Base-by-base conservation (phyloP, 2,329 filamentous ascomycete genomes). In the Pezicula radicicola region DNA sequence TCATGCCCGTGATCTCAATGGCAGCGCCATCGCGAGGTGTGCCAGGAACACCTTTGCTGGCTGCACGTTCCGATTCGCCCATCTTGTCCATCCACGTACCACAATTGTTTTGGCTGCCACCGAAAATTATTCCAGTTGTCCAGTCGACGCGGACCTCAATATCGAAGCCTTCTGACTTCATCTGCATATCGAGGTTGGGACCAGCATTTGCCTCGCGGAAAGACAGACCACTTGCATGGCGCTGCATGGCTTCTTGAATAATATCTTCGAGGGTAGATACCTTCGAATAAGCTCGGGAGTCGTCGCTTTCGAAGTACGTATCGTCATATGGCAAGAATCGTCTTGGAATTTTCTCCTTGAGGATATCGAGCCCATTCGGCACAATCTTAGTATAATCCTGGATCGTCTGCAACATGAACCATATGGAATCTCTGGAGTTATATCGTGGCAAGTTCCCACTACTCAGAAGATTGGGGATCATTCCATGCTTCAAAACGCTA, bases 51-150 rank as follows among this genome's bases (percentile, higher is more conserved):
- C 94, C 95, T 74, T 97, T 97, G 65, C 86, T 96, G 53, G 88
- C 87, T 15, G 95, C 94, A 55, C 86, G 89, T 58, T 89, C 84
- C 56, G 91, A 96, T 70, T 99, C 94, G n/a, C 94, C 94, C 94
- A 99, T 99, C 80, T 99, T 99, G 77, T 99, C 94, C 91, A 97
- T 97, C 94, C 94, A 99, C 1, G 94, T 99, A 48, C 94, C 94
- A 63, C 95, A 99, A 70, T 99, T 99, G 72, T 75, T 80, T 66
- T 97, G 92, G 65, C 90, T 97, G 33, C 95, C 94, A 51, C 95
- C 94, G 64, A 95, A 96, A 52, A 99, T 86, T 57, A 99, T 81
- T 19, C 94, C 95, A 5, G 85, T 94, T 30, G 81, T 75, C 93
- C 93, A 97, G 67, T 99, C 93, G 10, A 96, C 89, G 54, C 88